Evolutionary conservation across 495 filamentous ascomycete species (phyloP).

Genomic region (Trichocladium uniseriatum): DNA sequence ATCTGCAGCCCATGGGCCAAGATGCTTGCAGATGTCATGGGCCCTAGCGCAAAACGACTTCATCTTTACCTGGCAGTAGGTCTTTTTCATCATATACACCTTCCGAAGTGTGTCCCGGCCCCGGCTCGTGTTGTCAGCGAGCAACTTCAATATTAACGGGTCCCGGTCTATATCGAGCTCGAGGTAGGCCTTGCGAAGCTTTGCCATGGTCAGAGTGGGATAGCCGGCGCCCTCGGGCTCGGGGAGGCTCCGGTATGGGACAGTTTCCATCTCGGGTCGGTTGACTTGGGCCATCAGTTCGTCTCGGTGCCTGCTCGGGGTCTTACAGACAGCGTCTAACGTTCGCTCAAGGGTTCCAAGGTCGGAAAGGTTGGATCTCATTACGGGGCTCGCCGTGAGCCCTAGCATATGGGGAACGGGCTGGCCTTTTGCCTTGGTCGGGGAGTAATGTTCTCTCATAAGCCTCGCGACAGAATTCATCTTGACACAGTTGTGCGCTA

Average conservation of each 20-base stretch:
- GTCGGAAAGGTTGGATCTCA: slow-evolving; percentile 42
- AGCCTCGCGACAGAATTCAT: slow-evolving; percentile 64
- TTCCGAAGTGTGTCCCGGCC: slow-evolving; percentile 35
- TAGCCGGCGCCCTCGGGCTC: neutral
- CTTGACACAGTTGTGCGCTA: slow-evolving; percentile 61
- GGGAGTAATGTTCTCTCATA: slow-evolving; percentile 67
- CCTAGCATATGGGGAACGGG: slow-evolving; percentile 67
- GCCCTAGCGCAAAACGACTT: slow-evolving; percentile 45
- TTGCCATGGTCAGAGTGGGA: slow-evolving; percentile 25
- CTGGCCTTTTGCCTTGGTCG: slow-evolving; percentile 24
- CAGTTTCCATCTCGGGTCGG: slow-evolving; percentile 49
- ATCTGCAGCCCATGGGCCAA: slow-evolving; percentile 68
- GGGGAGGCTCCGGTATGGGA: slow-evolving; percentile 34
- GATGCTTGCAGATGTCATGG: slow-evolving; percentile 45
- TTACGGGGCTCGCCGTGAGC: slow-evolving; percentile 75
- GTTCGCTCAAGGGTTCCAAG: slow-evolving; percentile 61
- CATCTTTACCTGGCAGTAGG: slow-evolving; percentile 56
- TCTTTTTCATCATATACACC: slow-evolving; percentile 44
- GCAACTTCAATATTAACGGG: slow-evolving; percentile 55
- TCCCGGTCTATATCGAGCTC: slow-evolving; percentile 56
- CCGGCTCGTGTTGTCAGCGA: slow-evolving; percentile 27
- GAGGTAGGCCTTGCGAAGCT: slow-evolving; percentile 29
- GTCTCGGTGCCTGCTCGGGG: slow-evolving; percentile 59
- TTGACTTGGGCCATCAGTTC: slow-evolving; percentile 63
- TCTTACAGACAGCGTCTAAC: slow-evolving; percentile 61